Percentiles rank a stretch among this genome's conserved stretches.
Conservation (phyloP, 192 early-diverging fungal species). For the Mortierella hygrophila region DNA sequence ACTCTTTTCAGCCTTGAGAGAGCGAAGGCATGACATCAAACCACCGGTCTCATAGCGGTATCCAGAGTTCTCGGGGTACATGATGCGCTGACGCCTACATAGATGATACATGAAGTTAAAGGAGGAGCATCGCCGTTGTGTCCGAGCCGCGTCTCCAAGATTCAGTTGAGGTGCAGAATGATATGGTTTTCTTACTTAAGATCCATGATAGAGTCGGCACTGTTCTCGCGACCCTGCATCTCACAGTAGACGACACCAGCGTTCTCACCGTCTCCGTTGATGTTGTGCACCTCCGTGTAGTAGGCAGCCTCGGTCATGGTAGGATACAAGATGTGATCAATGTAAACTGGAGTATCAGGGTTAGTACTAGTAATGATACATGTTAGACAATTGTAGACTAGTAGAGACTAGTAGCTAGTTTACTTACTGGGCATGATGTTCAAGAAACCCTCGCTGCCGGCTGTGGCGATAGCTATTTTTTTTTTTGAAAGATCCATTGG, state of each 20-base stretch:
- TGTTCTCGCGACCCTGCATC: slow-evolving; percentile 74
- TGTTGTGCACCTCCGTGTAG: slow-evolving; percentile 74
- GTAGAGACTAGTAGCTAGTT: not conserved
- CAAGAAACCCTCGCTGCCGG: slow-evolving; percentile 70
- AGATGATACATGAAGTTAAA: not conserved
- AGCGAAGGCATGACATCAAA: slow-evolving; percentile 67
- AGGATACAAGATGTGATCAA: slow-evolving; percentile 75
- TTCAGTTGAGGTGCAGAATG: not conserved
- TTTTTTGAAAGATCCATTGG: not conserved
- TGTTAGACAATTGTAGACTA: not conserved
- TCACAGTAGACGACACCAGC: slow-evolving; percentile 76
- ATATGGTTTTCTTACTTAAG: slow-evolving; percentile 30
- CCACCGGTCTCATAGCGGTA: slow-evolving; percentile 75
- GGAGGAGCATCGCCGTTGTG: not conserved
- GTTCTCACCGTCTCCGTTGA: slow-evolving; percentile 73
- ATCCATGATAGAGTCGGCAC: slow-evolving; percentile 56
- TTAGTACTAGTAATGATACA: not conserved
- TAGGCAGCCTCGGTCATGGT: slow-evolving; percentile 70
- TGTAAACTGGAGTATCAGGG: slow-evolving; percentile 52
- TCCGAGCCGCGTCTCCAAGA: not conserved
- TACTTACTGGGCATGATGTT: slow-evolving; percentile 65
- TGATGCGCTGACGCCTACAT: slow-evolving; percentile 58
- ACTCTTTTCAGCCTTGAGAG: slow-evolving; percentile 71
- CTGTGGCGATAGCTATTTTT: slow-evolving; percentile 64
- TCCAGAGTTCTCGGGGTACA: slow-evolving; percentile 70